Evolutionary conservation across 192 early-diverging fungal species (phyloP).

Genomic region (Chytriomyces confervae): DNA sequence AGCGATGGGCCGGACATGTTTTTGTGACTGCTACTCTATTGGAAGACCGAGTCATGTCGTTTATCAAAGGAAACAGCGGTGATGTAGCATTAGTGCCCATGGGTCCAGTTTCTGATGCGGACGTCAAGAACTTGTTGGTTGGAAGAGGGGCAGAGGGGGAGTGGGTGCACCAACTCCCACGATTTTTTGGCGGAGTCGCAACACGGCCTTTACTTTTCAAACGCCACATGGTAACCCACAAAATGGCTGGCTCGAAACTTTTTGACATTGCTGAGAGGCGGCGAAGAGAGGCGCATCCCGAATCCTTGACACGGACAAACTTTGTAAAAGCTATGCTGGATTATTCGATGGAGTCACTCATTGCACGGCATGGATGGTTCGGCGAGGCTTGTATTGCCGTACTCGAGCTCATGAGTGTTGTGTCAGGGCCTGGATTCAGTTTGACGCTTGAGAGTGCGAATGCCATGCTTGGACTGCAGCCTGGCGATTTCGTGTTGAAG

Average conservation of each 20-base stretch:
- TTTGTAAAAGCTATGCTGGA: background rate
- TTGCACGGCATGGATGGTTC: background rate
- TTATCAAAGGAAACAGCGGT: background rate
- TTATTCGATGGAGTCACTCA: slow-evolving; percentile 1
- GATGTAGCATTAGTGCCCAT: slow-evolving; percentile 7
- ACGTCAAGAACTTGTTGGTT: slow-evolving; percentile 6
- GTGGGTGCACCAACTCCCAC: background rate
- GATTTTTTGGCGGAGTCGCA: too few relatives aligned
- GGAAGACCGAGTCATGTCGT: background rate
- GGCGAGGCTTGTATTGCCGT: slow-evolving; percentile 2
- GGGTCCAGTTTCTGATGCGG: background rate
- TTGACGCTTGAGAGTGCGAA: too few relatives aligned
- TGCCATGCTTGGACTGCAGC: too few relatives aligned
- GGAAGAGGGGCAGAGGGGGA: slow-evolving; percentile 7
- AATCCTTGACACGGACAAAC: background rate
- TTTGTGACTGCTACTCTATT: background rate
- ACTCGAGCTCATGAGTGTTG: slow-evolving; percentile 10
- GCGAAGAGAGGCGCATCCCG: background rate
- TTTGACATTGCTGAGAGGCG: too few relatives aligned
- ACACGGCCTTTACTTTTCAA: too few relatives aligned
- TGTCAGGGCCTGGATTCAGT: background rate
- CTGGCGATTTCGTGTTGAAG: background rate
- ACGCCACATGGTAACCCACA: too few relatives aligned
- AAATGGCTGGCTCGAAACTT: too few relatives aligned
- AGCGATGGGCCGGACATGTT: background rate